These are phyloP conservation scores for Picocystis salinarum DNA, from an alignment of 139 green algal species.

Conservation along the genomic window DNA sequence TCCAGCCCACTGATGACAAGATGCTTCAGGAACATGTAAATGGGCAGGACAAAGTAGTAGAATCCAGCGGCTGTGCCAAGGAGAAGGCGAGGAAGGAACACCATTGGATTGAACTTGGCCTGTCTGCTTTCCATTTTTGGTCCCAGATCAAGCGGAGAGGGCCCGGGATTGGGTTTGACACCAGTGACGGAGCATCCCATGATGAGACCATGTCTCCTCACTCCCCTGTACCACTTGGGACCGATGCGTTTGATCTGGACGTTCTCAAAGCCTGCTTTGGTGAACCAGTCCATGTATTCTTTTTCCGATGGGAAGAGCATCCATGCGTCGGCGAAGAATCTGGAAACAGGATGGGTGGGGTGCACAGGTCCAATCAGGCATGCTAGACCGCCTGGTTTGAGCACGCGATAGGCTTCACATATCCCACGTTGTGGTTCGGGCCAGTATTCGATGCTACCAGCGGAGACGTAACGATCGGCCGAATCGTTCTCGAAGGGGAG, in stretches of 20 bases:
- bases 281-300: slow-evolving; percentile 94
- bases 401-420: slow-evolving; percentile 64
- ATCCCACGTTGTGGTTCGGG: slow-evolving; percentile 76
- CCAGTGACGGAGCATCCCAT: slow-evolving; percentile 92
- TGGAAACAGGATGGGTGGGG: slow-evolving; percentile 60
- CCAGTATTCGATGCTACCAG: slow-evolving; percentile 80
- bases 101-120: slow-evolving; percentile 29
- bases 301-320: slow-evolving; percentile 92
- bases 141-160: slow-evolving; percentile 12
- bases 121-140: not conserved
- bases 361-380: slow-evolving; percentile 87
- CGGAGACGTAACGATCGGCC: slow-evolving; percentile 82
- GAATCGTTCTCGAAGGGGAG: slow-evolving; percentile 67
- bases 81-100: slow-evolving; percentile 42
- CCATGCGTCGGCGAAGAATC: slow-evolving; percentile 78
- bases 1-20: too few species aligned
- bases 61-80: slow-evolving; percentile 41
- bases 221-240: slow-evolving; percentile 83
- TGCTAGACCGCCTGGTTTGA: slow-evolving; percentile 71
- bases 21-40: slow-evolving; percentile 75
- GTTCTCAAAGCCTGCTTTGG: slow-evolving; percentile 67
- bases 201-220: slow-evolving; percentile 80
- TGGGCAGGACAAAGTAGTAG: slow-evolving; percentile 73
- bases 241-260: slow-evolving; percentile 82
- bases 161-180: slow-evolving; percentile 40